A percentile compares a stretch with the other conserved stretches of the same genome.
phyloP scores from a whole-genome alignment of 345 rosid species.

The Theobroma cacao region DNA sequence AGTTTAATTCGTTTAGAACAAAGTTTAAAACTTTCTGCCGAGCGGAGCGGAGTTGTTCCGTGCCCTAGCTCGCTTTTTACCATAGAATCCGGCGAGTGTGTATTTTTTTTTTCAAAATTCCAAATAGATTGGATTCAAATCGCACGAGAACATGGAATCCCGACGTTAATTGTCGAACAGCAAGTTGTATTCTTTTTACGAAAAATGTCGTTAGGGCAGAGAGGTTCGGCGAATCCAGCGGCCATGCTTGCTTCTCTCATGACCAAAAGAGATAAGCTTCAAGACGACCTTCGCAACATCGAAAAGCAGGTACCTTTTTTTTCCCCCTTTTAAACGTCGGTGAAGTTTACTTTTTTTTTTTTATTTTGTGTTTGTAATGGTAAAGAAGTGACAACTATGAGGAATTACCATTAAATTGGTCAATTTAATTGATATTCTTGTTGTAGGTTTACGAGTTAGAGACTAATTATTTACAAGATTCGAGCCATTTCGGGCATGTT shows the following conservation, averaged over 20 bases:
- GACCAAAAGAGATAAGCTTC: conserved; percentile 58
- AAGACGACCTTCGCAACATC: conserved; percentile 64
- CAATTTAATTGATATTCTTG: neutral
- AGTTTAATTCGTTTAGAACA: no score
- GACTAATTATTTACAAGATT: conserved; percentile 44
- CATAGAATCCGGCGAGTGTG: neutral
- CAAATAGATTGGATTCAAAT: neutral
- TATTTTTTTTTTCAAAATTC: no score
- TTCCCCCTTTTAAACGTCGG: neutral
- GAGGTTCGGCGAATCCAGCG: conserved; percentile 34
- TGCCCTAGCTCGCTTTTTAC: neutral
- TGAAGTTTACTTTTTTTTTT: neutral
- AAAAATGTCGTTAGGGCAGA: conserved; percentile 35
- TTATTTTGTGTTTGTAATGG: neutral
- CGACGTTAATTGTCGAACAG: neutral
- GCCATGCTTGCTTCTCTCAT: conserved; percentile 44
- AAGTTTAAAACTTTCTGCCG: neutral
- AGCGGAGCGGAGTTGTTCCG: neutral
- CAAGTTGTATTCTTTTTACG: neutral
- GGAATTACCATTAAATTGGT: neutral
- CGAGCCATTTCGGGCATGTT: conserved; percentile 34
- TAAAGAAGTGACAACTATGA: neutral
- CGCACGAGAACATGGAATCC: neutral
- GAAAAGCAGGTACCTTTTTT: conserved; percentile 54
- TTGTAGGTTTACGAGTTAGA: conserved; percentile 43